Conservation (phyloP, 169 alveolate genomes). For the Cryptosporidium ryanae region DNA sequence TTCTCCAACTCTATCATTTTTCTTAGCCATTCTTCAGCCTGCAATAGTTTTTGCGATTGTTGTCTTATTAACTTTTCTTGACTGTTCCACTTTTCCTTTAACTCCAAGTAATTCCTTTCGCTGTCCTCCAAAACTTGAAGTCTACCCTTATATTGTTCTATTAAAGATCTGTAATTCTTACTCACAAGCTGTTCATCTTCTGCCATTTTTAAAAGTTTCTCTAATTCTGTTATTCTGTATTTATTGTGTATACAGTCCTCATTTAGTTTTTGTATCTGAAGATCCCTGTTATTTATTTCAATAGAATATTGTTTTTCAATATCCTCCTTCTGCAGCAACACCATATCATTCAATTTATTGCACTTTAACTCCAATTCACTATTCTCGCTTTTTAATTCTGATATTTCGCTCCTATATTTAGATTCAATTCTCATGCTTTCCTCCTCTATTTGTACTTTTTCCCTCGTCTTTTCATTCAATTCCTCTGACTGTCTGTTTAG, state of each 20-base stretch:
- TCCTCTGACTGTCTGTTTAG: constrained; percentile 9
- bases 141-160: constrained; percentile 71
- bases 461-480: constrained; percentile 15
- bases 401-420: background rate
- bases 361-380: constrained; percentile 2
- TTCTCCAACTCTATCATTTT: constrained; percentile 69
- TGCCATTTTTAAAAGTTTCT: constrained; percentile 68
- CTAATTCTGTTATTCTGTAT: constrained; percentile 56
- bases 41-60: constrained; percentile 28
- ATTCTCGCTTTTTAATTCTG: background rate
- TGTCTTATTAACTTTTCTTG: constrained; percentile 45
- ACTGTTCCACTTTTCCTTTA: constrained; percentile 53
- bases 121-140: constrained; percentile 25
- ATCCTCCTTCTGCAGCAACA: constrained; percentile 15
- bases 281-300: constrained; percentile 26
- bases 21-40: constrained; percentile 66
- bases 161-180: constrained; percentile 58
- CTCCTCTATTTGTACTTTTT: constrained; percentile 16
- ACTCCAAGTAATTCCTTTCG: constrained; percentile 42
- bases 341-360: background rate
- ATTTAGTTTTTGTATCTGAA: constrained; percentile 24
- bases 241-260: constrained; percentile 63
- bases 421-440: background rate
- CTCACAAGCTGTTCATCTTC: constrained; percentile 69
- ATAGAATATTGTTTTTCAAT: background rate